Evolutionary conservation across 1,139 yeast species (phyloP).

Genomic region (Geotrichum cucujoidarum): DNA sequence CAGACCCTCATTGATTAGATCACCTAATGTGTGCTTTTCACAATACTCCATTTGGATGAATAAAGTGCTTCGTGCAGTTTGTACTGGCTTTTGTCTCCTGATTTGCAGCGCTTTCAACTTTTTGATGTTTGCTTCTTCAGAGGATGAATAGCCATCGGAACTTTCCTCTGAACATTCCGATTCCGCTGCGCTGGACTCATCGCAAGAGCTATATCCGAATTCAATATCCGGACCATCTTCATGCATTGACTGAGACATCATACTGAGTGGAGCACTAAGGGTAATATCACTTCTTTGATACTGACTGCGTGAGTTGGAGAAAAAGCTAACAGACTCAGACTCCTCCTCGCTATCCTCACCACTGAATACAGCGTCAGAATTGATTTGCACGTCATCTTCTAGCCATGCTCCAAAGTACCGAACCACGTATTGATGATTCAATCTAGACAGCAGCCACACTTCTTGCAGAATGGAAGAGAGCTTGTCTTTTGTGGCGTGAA

Average conservation of each 20-base stretch:
- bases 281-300: slow-evolving; percentile 19
- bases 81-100: neutral
- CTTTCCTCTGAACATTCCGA: slow-evolving; percentile 20
- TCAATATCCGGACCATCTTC: slow-evolving; percentile 30
- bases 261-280: slow-evolving; percentile 27
- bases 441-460: slow-evolving; percentile 82
- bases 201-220: slow-evolving; percentile 29
- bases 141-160: slow-evolving; percentile 1
- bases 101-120: neutral
- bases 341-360: slow-evolving; percentile 23
- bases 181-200: slow-evolving; percentile 26
- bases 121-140: neutral
- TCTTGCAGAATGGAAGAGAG: slow-evolving; percentile 80
- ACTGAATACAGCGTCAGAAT: slow-evolving; percentile 22
- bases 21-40: slow-evolving; percentile 83
- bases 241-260: slow-evolving; percentile 31
- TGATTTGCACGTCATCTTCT: slow-evolving; percentile 51
- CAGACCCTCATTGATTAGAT: slow-evolving; percentile 77
- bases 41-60: slow-evolving; percentile 98
- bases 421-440: slow-evolving; percentile 93
- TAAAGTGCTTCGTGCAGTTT: slow-evolving; percentile 44
- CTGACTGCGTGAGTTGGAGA: slow-evolving; percentile 10
- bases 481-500: slow-evolving; percentile 75
- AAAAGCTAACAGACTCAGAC: slow-evolving; percentile 16
- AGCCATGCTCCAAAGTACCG: slow-evolving; percentile 97